A percentile compares a stretch with the other conserved stretches of the same genome.
phyloP scores from a whole-genome alignment of 345 rosid genomes.

The Excoecaria cochinchinensis region DNA sequence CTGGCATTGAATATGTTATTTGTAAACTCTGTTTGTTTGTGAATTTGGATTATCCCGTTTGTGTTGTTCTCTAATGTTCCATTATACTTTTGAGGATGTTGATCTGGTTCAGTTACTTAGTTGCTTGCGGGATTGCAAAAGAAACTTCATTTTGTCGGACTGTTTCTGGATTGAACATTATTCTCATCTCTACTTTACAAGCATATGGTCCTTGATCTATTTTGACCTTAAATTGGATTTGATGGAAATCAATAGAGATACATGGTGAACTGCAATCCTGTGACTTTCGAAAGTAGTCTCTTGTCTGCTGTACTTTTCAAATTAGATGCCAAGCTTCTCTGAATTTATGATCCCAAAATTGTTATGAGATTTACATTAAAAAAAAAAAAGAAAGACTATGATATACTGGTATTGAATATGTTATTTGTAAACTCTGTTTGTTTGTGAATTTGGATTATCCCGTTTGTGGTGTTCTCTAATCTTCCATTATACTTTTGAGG shows the following conservation, averaged over 20 bases:
- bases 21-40: not conserved
- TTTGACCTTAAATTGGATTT: not conserved
- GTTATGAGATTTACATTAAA: too few species aligned
- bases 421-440: not conserved
- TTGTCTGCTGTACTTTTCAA: not conserved
- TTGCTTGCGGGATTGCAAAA: not conserved
- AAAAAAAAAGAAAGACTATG: not conserved
- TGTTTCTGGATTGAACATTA: too few species aligned
- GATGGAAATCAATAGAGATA: too few species aligned
- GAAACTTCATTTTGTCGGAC: too few species aligned
- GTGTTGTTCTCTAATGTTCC: too few species aligned
- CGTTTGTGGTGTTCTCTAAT: too few species aligned
- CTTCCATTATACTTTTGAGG: not conserved
- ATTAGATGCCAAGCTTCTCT: slow-evolving; percentile 1
- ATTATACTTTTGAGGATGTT: not conserved
- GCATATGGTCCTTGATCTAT: not conserved
- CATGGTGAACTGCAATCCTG: too few species aligned
- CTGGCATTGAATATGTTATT: not conserved
- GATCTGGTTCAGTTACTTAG: not conserved
- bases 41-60: not conserved
- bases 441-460: not conserved
- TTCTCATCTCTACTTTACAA: not conserved
- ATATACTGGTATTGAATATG: not conserved
- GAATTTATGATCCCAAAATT: not conserved
- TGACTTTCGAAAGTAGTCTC: not conserved